phyloP scores from a whole-genome alignment of 2,329 filamentous ascomycete species.

The Colletotrichum magnum region DNA sequence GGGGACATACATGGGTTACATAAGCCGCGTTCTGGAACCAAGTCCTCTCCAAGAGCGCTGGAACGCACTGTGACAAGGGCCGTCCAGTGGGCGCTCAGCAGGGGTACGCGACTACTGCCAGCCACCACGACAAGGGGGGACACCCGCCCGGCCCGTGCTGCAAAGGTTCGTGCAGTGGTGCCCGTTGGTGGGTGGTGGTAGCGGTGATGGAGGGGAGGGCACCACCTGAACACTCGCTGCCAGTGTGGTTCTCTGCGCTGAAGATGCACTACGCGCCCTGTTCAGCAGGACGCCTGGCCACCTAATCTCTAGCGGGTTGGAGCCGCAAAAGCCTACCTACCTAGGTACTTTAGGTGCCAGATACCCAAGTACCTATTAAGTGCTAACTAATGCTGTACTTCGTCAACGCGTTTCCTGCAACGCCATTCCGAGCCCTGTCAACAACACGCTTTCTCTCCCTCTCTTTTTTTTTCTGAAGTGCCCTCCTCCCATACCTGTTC shows the following conservation, averaged over 20 bases:
- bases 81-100: slow-evolving; percentile 14
- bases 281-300: no score
- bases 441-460: slow-evolving; percentile 19
- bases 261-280: no score
- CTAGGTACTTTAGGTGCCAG: no score
- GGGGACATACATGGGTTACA: slow-evolving; percentile 27
- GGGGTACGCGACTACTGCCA: slow-evolving; percentile 37
- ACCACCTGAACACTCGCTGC: no score
- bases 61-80: slow-evolving; percentile 10
- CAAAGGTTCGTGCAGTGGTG: slow-evolving; percentile 5
- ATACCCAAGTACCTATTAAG: no score
- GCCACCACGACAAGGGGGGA: slow-evolving; percentile 28
- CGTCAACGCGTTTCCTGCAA: slow-evolving; percentile 18
- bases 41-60: not conserved
- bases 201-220: not conserved
- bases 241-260: no score
- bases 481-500: not conserved
- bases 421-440: slow-evolving; percentile 21
- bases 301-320: no score
- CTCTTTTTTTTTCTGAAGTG: not conserved
- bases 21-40: slow-evolving; percentile 31
- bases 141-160: slow-evolving; percentile 16
- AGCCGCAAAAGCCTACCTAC: no score
- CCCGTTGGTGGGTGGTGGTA: slow-evolving; percentile 1
- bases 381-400: slow-evolving; percentile 1